A percentile compares a stretch with the other conserved stretches of the same genome.
phyloP scores from a whole-genome alignment of 805 yeast species.

The Aciculoconidium aculeatum region DNA sequence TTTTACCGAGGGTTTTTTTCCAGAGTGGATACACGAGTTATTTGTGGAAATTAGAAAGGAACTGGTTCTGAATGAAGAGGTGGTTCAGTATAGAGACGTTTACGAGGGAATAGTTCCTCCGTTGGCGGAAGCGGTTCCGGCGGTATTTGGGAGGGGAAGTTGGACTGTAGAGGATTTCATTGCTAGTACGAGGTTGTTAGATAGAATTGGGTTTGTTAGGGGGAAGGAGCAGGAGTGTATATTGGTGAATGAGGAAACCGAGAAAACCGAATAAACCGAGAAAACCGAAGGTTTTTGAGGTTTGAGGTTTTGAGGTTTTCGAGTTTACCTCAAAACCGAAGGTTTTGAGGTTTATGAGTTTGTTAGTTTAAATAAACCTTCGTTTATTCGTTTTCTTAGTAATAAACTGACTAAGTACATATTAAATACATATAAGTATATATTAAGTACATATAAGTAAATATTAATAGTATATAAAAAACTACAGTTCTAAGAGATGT shows the following conservation, averaged over 20 bases:
- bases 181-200: conserved; percentile 49
- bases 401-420: too few species aligned
- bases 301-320: too few species aligned
- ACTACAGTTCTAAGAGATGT: too few species aligned
- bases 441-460: too few species aligned
- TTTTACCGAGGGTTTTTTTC: conserved; percentile 36
- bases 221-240: conserved; percentile 41
- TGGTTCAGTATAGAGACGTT: conserved; percentile 46
- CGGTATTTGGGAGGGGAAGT: conserved; percentile 45
- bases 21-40: conserved; percentile 43
- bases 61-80: conserved; percentile 46
- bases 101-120: conserved; percentile 51
- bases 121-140: conserved; percentile 46
- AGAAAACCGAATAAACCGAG: neutral
- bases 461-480: too few species aligned
- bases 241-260: conserved; percentile 20
- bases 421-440: too few species aligned
- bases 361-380: too few species aligned
- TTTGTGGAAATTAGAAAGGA: conserved; percentile 32
- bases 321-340: too few species aligned
- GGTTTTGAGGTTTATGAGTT: too few species aligned
- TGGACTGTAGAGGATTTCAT: conserved; percentile 46
- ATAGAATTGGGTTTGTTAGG: conserved; percentile 42
- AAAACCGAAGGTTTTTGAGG: too few species aligned
- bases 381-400: too few species aligned